Evolutionary conservation across 805 yeast species (phyloP), one percentile per base, ranked within the genome.

Genomic region (Saccharomycopsis babjevae): DNA sequence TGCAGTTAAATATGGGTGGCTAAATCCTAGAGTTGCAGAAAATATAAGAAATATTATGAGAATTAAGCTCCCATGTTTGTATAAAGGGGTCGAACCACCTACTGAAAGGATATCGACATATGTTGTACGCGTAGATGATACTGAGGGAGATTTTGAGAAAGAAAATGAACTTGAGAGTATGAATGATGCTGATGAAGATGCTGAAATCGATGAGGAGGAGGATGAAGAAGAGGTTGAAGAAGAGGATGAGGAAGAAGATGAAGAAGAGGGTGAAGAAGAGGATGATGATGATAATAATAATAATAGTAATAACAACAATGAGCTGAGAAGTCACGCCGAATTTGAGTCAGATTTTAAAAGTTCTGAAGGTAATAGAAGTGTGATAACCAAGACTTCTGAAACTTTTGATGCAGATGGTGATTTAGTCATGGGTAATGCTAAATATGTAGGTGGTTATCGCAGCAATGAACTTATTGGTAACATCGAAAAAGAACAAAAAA

Each of bases 1-100:
- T 25, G 84, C 83, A 62, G 81, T 80, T 61, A 80, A 80, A 56
- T 87, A 85, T 60, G 98, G 98, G 0, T 93, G 98, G 98, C 80
- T 82, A 63, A 79, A 79, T 59, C 80, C 79, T 63, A 77, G 82
- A 52, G 82, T 85, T 2, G 76, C 90, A 68, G 79, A 80, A 32
- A 83, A 84, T 34, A 73, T 90, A 2, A 78, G 97, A 66, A 76
- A 84, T 57, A 79, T 92, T 20, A 79, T 90, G 62, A 79, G 89
- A 66, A 86, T 87, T 67, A 91, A 90, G 69, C 73, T 91, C 60
- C 80, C 81, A 22, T 80, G 84, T 63, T 71, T 88, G 56, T 82
- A 80, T 18, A 72, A 80, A 72, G 79, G 82, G 65, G 75, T 76
- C 68, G 70, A 77, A 40, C 66, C 84, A 62, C 79, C 80, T 65